phyloP scores from a whole-genome alignment of 768 basidiomycete genomes.

The Chalciporus pseudorubinellus region DNA sequence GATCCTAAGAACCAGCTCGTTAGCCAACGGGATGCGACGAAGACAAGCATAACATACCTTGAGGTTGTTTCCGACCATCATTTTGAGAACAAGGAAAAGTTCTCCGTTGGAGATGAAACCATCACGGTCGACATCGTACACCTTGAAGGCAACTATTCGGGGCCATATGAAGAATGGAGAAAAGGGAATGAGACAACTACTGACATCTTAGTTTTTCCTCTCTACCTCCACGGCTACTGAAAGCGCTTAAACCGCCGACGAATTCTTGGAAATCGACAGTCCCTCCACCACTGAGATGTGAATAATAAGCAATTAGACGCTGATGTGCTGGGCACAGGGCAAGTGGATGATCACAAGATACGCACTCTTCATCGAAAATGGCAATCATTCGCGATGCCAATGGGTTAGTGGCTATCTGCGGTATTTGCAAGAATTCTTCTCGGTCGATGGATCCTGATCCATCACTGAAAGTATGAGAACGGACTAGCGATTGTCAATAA shows the following conservation, averaged over 20 bases:
- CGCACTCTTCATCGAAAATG: slow-evolving; percentile 98
- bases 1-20: slow-evolving; percentile 57
- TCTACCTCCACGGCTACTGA: slow-evolving; percentile 92
- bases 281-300: slow-evolving; percentile 79
- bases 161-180: neutral
- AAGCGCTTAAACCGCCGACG: slow-evolving; percentile 95
- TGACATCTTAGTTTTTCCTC: slow-evolving; percentile 95
- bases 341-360: slow-evolving; percentile 21
- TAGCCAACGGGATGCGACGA: neutral
- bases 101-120: slow-evolving; percentile 98
- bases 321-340: neutral
- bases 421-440: slow-evolving; percentile 98
- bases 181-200: slow-evolving; percentile 30
- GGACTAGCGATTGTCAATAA: neutral
- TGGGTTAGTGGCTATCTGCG: slow-evolving; percentile 97
- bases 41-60: slow-evolving; percentile 54
- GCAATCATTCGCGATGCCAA: slow-evolving; percentile 97
- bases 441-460: slow-evolving; percentile 97
- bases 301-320: neutral
- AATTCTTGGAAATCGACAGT: slow-evolving; percentile 99
- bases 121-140: slow-evolving; percentile 98
- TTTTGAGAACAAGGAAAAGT: slow-evolving; percentile 96
- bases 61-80: slow-evolving; percentile 99
- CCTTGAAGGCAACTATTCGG: slow-evolving; percentile 91
- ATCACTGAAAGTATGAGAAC: slow-evolving; percentile 52